phyloP scores from a whole-genome alignment of 2,329 filamentous ascomycete species.

The Aureobasidium leucospermi region DNA sequence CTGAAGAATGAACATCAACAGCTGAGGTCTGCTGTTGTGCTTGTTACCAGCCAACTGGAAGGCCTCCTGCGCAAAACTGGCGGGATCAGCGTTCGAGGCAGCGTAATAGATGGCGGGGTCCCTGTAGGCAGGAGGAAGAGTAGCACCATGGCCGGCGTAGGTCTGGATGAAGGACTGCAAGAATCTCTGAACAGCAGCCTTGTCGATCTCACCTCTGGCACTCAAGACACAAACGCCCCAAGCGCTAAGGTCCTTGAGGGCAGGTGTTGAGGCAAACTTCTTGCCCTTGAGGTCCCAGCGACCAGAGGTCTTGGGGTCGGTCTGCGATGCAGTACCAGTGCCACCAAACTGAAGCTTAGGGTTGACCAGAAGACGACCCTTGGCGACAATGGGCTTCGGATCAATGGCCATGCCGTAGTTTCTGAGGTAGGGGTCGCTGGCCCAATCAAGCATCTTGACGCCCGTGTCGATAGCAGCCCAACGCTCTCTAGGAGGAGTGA shows the following conservation, averaged over 20 bases:
- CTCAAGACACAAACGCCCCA: conserved; percentile 69
- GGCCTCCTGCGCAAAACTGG: conserved; percentile 29
- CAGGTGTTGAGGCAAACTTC: conserved; percentile 59
- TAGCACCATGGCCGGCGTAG: conserved; percentile 56
- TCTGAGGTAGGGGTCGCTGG: conserved; percentile 59
- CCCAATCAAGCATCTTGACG: conserved; percentile 61
- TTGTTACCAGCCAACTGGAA: conserved; percentile 50
- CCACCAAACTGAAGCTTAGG: conserved; percentile 63
- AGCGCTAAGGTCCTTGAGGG: conserved; percentile 47
- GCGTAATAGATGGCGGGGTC: conserved; percentile 34
- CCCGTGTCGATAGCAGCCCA: conserved; percentile 60
- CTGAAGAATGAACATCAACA: conserved; percentile 71
- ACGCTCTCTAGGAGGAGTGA: conserved; percentile 66
- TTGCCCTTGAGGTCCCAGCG: conserved; percentile 84
- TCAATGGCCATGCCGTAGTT: conserved; percentile 70
- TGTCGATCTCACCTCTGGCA: conserved; percentile 40
- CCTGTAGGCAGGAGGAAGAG: conserved; percentile 35
- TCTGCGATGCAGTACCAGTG: conserved; percentile 24
- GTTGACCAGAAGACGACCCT: conserved; percentile 62
- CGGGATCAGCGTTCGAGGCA: conserved; percentile 22
- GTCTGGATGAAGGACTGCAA: conserved; percentile 53
- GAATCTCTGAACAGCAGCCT: conserved; percentile 44
- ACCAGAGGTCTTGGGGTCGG: conserved; percentile 59
- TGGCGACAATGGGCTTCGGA: conserved; percentile 50
- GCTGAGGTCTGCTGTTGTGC: conserved; percentile 55